Conservation (phyloP, 441 rosid species). For the Manihot esculenta region DNA sequence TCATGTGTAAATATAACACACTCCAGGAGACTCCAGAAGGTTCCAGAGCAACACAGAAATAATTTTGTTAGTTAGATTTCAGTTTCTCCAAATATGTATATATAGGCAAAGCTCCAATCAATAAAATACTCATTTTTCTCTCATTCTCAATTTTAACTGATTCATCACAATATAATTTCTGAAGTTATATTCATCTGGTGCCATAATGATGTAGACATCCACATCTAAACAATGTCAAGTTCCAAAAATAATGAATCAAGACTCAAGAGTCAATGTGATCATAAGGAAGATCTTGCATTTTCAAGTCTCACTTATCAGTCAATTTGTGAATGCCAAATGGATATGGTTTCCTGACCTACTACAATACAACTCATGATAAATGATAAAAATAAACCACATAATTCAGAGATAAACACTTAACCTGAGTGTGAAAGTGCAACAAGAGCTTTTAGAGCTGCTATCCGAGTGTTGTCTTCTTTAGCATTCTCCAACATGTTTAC, state of each 20-base stretch:
- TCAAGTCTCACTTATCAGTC: not conserved
- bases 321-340: too few species aligned
- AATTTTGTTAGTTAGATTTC: too few species aligned
- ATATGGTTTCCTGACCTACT: not conserved
- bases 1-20: too few species aligned
- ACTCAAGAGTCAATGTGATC: not conserved
- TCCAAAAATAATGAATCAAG: not conserved
- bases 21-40: too few species aligned
- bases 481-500: slow-evolving; percentile 73
- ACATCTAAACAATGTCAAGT: not conserved
- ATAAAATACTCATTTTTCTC: too few species aligned
- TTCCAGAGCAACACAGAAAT: too few species aligned
- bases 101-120: too few species aligned
- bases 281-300: not conserved
- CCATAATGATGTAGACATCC: not conserved
- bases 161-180: too few species aligned
- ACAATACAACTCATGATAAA: not conserved
- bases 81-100: too few species aligned
- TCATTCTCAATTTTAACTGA: too few species aligned
- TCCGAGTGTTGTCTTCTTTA: slow-evolving; percentile 72
- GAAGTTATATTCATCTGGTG: not conserved
- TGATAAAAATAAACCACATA: not conserved
- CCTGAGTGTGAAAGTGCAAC: slow-evolving; percentile 74
- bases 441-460: slow-evolving; percentile 83
- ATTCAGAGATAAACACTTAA: not conserved